These are phyloP conservation scores for Astrephomene gubernaculifera DNA, from an alignment of 139 green algal genomes.

Conservation along the genomic window DNA sequence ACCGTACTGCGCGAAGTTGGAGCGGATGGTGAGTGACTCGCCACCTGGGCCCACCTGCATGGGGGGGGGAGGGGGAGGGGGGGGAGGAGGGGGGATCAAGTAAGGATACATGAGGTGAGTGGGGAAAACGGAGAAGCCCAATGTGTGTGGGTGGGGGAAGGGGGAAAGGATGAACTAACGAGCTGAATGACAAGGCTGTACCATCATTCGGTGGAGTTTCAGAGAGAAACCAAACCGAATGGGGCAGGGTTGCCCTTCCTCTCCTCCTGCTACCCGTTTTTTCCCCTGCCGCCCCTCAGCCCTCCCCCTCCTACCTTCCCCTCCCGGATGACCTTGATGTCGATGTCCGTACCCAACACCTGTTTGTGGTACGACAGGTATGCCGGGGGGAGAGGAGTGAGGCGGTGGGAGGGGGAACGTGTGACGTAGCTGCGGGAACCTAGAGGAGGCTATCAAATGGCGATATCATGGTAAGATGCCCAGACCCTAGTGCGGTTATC, in stretches of 20 bases:
- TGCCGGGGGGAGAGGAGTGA: background rate
- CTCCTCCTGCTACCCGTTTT: too few species aligned
- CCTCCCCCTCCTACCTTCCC: slow-evolving; percentile 20
- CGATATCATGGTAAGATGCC: background rate
- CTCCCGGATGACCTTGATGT: slow-evolving; percentile 71
- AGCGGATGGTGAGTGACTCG: slow-evolving; percentile 66
- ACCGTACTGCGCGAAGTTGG: slow-evolving; percentile 90
- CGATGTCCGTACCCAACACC: slow-evolving; percentile 88
- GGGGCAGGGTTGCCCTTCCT: too few species aligned
- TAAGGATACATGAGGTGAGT: background rate
- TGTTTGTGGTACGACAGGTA: background rate
- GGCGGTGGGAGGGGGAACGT: background rate
- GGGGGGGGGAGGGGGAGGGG: background rate
- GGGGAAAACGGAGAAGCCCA: too few species aligned
- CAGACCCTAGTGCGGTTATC: too few species aligned
- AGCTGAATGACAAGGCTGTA: too few species aligned
- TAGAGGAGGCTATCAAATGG: background rate
- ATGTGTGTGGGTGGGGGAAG: too few species aligned
- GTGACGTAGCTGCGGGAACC: background rate
- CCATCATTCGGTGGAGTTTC: too few species aligned
- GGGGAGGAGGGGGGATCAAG: background rate
- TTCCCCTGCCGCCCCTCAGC: too few species aligned
- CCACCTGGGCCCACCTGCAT: slow-evolving; percentile 63
- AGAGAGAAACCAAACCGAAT: too few species aligned
- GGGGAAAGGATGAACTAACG: too few species aligned